Percentiles rank a stretch among this genome's conserved stretches.
phyloP scores from a whole-genome alignment of 805 yeast genomes.

The Hanseniaspora mollemarum region DNA sequence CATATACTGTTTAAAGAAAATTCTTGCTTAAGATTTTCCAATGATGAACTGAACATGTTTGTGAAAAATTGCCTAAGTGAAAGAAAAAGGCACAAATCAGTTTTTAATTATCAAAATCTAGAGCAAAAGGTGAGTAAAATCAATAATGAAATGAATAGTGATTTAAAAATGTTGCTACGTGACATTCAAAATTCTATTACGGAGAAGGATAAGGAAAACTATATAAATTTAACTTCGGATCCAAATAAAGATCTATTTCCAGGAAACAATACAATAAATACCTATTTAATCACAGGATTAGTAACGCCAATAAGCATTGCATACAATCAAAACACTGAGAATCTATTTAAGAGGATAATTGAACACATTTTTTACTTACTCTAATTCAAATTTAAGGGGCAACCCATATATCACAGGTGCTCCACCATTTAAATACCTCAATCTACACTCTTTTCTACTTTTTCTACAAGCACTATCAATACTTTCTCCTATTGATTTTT shows the following conservation, averaged over 20 bases:
- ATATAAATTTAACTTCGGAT: slow-evolving; percentile 2
- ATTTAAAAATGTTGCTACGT: background rate
- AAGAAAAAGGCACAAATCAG: background rate
- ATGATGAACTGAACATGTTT: background rate
- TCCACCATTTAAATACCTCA: slow-evolving; percentile 74
- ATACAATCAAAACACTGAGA: background rate
- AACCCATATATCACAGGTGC: slow-evolving; percentile 88
- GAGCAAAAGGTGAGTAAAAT: background rate
- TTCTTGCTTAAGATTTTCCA: background rate
- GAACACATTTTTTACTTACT: background rate
- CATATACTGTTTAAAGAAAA: background rate
- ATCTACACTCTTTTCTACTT: slow-evolving; percentile 57
- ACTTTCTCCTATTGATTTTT: slow-evolving; percentile 9
- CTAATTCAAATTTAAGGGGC: slow-evolving; percentile 38
- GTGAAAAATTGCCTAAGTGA: background rate
- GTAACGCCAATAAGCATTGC: background rate
- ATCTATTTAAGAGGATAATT: background rate
- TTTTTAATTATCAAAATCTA: background rate
- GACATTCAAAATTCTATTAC: background rate
- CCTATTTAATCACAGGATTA: background rate
- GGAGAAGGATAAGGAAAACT: background rate
- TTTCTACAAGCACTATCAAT: slow-evolving; percentile 36
- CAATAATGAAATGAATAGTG: background rate
- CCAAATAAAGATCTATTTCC: slow-evolving; percentile 16
- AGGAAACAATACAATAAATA: slow-evolving; percentile 15